Evolutionary conservation across 805 yeast species (phyloP), one percentile per base, ranked within the genome.

Genomic region (Nakazawaea populi): DNA sequence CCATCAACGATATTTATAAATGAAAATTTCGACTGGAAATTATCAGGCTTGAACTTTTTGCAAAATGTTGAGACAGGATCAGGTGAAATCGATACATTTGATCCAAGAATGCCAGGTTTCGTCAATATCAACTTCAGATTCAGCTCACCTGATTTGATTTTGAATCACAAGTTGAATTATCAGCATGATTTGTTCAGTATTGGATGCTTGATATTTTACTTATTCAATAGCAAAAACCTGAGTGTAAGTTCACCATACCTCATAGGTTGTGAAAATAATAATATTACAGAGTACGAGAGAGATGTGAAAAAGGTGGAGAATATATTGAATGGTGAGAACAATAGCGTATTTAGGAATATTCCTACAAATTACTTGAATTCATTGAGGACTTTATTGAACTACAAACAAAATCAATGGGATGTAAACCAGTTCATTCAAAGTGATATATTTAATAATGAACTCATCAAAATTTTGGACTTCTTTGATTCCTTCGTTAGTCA

Each of bases 1-100:
- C 99, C 99, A 1, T 70, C 77, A 7, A 79, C 96, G 0, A 74
- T 94, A 1, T 78, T 86, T 51, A 77, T 92, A 18, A 91, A 87
- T 57, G 85, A 82, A 39, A 86, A 83, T 56, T 91, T 95, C 4
- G 98, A 94, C 67, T 94, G 99, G 98, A 94, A 92, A 64, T 64
- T 94, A 2, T 77, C 87, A 6, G 97, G 97, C 0, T 75, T 94
- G 55, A 78, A 69, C 60, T 77, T 69, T 64, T 78, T 72, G 60
- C 87, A 71, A 57, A 65, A 42, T 12, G 55, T 75, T 41, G 69
- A 74, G 3, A 70, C 66, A 40, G 78, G 76, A 12, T 60, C 79
- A 10, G 75, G 74, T 4, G 89, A 83, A 51, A 87, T 88, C 43
- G 87, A 88, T 59, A 86, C 85, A 46, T 76, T 79, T 54, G 90